Percentiles rank a stretch among this genome's conserved stretches.
phyloP scores from a whole-genome alignment of 2,329 filamentous ascomycete genomes.

The Aschersonia sp. region DNA sequence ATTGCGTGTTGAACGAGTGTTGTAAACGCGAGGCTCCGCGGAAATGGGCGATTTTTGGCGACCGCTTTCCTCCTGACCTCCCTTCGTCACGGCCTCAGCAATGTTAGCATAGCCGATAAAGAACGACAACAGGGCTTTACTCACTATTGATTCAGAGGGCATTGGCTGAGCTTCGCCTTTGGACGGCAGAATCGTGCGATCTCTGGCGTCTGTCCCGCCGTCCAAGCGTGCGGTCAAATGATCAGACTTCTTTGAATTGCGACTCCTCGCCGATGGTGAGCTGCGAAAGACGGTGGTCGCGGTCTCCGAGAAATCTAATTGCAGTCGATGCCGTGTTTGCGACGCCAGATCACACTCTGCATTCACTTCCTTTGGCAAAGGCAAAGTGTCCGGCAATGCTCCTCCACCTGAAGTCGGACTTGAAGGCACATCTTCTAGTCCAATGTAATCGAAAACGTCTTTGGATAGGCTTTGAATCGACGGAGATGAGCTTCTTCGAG shows the following conservation, averaged over 20 bases:
- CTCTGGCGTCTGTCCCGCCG: not conserved
- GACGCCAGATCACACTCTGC: not conserved
- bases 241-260: not conserved
- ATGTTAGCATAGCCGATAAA: not conserved
- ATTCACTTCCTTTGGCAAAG: not conserved
- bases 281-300: constrained; percentile 16
- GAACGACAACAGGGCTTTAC: not conserved
- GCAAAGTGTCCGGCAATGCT: constrained; percentile 11
- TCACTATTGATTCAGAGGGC: not conserved
- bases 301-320: constrained; percentile 19
- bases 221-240: not conserved
- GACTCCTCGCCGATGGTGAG: constrained; percentile 9
- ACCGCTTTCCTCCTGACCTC: not conserved
- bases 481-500: constrained; percentile 16
- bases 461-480: constrained; percentile 4
- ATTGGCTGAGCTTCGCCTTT: not conserved
- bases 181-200: not conserved
- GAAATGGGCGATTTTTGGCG: not conserved
- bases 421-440: constrained; percentile 10
- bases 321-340: not conserved
- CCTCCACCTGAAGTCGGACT: constrained; percentile 9
- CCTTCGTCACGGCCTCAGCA: not conserved
- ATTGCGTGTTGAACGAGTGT: not conserved
- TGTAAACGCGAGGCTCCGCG: not conserved
- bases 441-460: constrained; percentile 10